Base-by-base conservation (phyloP, 768 basidiomycete genomes). In the Neoboletus magnificus region DNA sequence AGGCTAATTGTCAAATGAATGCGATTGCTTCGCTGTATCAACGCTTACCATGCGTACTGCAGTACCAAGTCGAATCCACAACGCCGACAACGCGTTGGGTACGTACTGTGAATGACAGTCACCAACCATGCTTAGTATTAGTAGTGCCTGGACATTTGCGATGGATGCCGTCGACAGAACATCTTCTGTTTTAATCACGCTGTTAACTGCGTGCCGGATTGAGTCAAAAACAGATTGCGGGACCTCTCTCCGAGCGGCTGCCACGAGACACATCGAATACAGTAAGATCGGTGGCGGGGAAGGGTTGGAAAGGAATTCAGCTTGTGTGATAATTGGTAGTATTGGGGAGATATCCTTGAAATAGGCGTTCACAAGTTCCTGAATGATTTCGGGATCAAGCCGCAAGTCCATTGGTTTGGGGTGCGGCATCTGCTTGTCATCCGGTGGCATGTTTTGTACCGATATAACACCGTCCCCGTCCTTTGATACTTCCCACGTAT, bases 231-330 rank as follows among this genome's bases (percentile, higher is more conserved):
- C 81, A 50, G 80, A 76, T 61, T 91, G 86, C 3, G 93, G 88
- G 5, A 91, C 85, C 56, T 91, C 86, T 47, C 95, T 82, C 51
- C 89, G 82, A 30, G 93, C 86, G 16, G 91, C 90, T 20, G 95
- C 91, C 40, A 98, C 86, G 30, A 93, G 86, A 71, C 94, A 98
- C 73, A 98, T 94, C 36, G 92, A 87, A 71, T 98, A 98, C 22
- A 98, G 80, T 54, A 98, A 73, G 23, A 99, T 79, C 5, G 89
- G 85, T 3, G 93, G 82, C 0, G 87, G 89, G 15, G 83, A 84
- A 22, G 83, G 79, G 48, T 71, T 82, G 36, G 86, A 80, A 58
- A 97, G 76, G 66, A 99, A 98, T 68, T 99, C 96, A 25, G 83
- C 80, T 66, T 89, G 84, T 18, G 91, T 91, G 55, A 98, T 82